Conservation (phyloP, 306 rosid genomes). For the Lotus japonicus region DNA sequence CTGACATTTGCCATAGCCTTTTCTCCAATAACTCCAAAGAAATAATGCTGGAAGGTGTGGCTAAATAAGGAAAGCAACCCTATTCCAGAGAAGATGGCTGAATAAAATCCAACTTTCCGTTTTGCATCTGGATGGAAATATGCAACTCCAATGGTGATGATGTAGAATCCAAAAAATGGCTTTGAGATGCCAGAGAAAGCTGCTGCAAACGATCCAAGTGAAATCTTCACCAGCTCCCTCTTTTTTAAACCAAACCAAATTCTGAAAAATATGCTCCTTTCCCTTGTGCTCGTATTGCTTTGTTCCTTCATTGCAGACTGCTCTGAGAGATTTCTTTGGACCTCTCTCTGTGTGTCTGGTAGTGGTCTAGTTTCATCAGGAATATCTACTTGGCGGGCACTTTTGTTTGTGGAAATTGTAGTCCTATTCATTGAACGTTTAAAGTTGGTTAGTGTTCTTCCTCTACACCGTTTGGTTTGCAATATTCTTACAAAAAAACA, state of each 20-base stretch:
- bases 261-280: constrained; percentile 52
- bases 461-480: neutral
- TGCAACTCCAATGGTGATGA: constrained; percentile 79
- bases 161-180: constrained; percentile 72
- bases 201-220: constrained; percentile 47
- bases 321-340: constrained; percentile 14
- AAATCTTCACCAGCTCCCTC: constrained; percentile 51
- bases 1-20: constrained; percentile 75
- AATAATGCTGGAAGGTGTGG: constrained; percentile 76
- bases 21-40: constrained; percentile 82
- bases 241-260: constrained; percentile 67
- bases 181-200: constrained; percentile 79
- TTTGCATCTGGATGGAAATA: constrained; percentile 46
- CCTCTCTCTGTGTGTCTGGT: constrained; percentile 19
- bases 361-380: constrained; percentile 30
- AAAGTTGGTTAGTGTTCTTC: constrained; percentile 20
- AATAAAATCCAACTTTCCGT: constrained; percentile 47
- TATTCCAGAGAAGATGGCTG: constrained; percentile 47
- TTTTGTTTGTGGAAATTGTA: constrained; percentile 33
- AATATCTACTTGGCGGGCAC: constrained; percentile 29
- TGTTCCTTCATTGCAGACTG: constrained; percentile 29
- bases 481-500: neutral
- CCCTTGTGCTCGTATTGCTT: constrained; percentile 1
- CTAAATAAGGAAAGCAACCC: constrained; percentile 73
- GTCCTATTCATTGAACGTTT: constrained; percentile 37